Base-by-base conservation (phyloP, 805 yeast genomes). In the Teunomyces atbi region DNA sequence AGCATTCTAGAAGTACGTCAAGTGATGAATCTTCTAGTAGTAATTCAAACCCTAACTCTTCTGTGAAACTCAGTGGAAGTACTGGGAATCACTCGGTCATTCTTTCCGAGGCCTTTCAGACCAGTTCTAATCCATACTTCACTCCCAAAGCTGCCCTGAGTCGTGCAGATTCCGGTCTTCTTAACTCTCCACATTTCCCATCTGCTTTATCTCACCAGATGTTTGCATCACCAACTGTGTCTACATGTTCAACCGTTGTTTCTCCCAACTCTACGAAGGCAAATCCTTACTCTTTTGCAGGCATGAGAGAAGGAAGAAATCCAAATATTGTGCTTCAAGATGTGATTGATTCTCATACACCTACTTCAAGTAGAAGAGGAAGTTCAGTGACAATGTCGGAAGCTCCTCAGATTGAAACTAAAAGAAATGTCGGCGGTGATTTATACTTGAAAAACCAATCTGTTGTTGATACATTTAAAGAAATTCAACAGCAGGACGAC, bases 401-500 rank as follows among this genome's bases (percentile, higher is more conserved):
- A 48, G 77, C 76, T 1, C 71, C 73, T 3, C 74, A 68, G 53
- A 62, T 73, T 26, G 77, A 73, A 52, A 73, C 77, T 2, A 72
- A 71, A 50, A 52, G 77, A 36, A 71, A 73, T 47, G 77, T 72
- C 5, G 76, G 68, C 2, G 77, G 77, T 10, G 76, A 73, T 48
- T 57, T 73, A 32, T 73, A 73, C 56, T 51, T 73, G 50, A 62
- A 58, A 43, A 73, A 71, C 49, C 77, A 73, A 49, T 62, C 73
- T 1, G 64, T 62, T 1, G 69, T 71, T 10, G 76, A 73, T 35
- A 65, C 76, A 2, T 70, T 73, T 55, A 72, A 71, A 44, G 77
- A 64, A 6, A 68, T 73, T 13, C 75, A 72, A 50, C 60, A 64
- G 47, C 56, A 67, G 49, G 76, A 73, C 51, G 73, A 71, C 42